These are phyloP conservation scores for Clavispora fructus DNA, from an alignment of 805 yeast species.

Conservation along the genomic window DNA sequence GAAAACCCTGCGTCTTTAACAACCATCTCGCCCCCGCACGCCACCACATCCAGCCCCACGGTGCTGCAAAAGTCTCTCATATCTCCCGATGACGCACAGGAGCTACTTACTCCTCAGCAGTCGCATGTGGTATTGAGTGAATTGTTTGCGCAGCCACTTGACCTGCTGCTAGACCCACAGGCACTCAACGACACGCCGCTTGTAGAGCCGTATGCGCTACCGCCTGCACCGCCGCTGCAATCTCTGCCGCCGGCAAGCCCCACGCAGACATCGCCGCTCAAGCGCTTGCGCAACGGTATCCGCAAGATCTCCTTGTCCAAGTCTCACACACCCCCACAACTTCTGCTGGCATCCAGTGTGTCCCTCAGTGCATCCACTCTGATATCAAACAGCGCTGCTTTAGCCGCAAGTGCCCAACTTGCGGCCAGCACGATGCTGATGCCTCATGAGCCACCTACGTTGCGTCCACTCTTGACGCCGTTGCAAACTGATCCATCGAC, in stretches of 20 bases:
- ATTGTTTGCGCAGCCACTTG: conserved; percentile 1
- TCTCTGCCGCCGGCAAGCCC: conserved; percentile 3
- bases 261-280: conserved; percentile 24
- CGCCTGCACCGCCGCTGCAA: neutral
- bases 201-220: neutral
- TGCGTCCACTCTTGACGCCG: conserved; percentile 11
- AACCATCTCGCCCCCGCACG: conserved; percentile 2
- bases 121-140: neutral
- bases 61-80: neutral
- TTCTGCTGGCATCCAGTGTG: conserved; percentile 2
- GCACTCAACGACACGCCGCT: conserved; percentile 1
- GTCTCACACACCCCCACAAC: neutral
- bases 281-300: conserved; percentile 33
- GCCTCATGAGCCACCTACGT: neutral
- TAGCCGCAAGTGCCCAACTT: neutral
- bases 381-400: neutral
- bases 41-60: conserved; percentile 2
- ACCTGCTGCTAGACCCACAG: neutral
- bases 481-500: conserved; percentile 3
- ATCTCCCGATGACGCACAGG: neutral
- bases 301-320: conserved; percentile 29
- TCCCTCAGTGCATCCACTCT: conserved; percentile 3
- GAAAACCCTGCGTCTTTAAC: conserved; percentile 2
- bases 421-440: neutral
- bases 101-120: neutral